phyloP scores from a whole-genome alignment of 768 basidiomycete genomes.

The Naematelia aurantialba region DNA sequence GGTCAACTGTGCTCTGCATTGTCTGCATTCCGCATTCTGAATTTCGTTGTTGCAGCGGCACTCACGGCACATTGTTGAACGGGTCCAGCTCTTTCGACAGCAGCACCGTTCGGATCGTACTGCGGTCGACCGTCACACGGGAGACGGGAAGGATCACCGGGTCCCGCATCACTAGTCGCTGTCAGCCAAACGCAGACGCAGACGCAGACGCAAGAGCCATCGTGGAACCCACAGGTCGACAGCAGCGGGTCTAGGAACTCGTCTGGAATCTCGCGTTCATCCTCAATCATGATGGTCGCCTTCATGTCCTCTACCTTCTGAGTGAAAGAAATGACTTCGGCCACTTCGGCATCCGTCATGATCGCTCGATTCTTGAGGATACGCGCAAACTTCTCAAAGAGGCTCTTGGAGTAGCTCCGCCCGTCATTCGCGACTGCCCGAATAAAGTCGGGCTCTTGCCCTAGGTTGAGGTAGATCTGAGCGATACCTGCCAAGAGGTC shows the following conservation, averaged over 20 bases:
- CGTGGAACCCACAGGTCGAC: conserved; percentile 17
- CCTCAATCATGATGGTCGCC: conserved; percentile 65
- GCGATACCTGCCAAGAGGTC: conserved; percentile 78
- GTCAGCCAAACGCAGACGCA: neutral
- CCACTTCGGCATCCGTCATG: conserved; percentile 74
- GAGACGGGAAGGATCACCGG: conserved; percentile 88
- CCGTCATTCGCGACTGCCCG: conserved; percentile 89
- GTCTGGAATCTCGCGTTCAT: conserved; percentile 89
- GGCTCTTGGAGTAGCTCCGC: conserved; percentile 75
- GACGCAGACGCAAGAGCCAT: too few species aligned
- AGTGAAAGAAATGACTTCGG: conserved; percentile 66
- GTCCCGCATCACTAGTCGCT: conserved; percentile 80
- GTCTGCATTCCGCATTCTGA: neutral
- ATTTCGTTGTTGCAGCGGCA: conserved; percentile 6
- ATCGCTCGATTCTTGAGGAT: conserved; percentile 63
- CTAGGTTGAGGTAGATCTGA: conserved; percentile 84
- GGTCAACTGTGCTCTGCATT: conserved; percentile 9
- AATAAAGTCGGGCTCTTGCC: conserved; percentile 72
- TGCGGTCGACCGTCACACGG: conserved; percentile 69
- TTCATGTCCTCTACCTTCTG: conserved; percentile 78
- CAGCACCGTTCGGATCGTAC: conserved; percentile 91
- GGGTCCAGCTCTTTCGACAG: conserved; percentile 89
- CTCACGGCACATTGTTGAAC: conserved; percentile 88
- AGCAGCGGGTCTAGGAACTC: conserved; percentile 62
- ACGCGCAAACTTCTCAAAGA: conserved; percentile 74